A percentile compares a stretch with the other conserved stretches of the same genome.
Evolutionary conservation across 202 grass and related monocot genomes (phyloP).

Genomic region (Brachypodium distachyon): DNA sequence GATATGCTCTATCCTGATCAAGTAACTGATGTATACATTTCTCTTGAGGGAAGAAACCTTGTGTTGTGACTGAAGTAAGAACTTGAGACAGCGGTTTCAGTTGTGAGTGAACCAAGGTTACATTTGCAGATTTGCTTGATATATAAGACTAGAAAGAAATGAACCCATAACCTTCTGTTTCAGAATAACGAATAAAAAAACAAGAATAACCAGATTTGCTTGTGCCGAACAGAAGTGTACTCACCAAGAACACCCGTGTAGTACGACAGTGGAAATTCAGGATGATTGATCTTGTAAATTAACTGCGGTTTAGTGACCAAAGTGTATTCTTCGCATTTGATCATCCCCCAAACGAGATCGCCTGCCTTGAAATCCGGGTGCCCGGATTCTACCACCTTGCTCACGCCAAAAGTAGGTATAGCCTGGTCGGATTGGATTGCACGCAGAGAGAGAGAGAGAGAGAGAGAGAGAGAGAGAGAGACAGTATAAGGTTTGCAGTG

Average conservation of each 20-base stretch:
- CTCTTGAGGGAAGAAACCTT: too few relatives aligned
- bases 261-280: conserved; percentile 41
- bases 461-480: too few relatives aligned
- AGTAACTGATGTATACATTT: too few relatives aligned
- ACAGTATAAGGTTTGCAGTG: too few relatives aligned
- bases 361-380: conserved; percentile 41
- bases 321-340: conserved; percentile 50
- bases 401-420: conserved; percentile 2
- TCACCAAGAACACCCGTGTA: conserved; percentile 53
- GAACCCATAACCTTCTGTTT: too few relatives aligned
- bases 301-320: conserved; percentile 13
- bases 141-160: too few relatives aligned
- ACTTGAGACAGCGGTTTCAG: not conserved
- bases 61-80: not conserved
- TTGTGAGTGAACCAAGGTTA: not conserved
- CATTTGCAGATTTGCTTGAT: not conserved
- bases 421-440: too few relatives aligned
- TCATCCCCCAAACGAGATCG: conserved; percentile 40
- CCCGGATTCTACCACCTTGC: conserved; percentile 38
- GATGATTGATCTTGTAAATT: conserved; percentile 40
- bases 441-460: too few relatives aligned
- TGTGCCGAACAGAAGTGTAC: not conserved
- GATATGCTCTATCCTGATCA: too few relatives aligned
- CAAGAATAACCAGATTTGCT: too few relatives aligned
- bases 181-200: too few relatives aligned